Base-by-base conservation (phyloP, 345 rosid genomes). In the Gossypium rotundifolium region DNA sequence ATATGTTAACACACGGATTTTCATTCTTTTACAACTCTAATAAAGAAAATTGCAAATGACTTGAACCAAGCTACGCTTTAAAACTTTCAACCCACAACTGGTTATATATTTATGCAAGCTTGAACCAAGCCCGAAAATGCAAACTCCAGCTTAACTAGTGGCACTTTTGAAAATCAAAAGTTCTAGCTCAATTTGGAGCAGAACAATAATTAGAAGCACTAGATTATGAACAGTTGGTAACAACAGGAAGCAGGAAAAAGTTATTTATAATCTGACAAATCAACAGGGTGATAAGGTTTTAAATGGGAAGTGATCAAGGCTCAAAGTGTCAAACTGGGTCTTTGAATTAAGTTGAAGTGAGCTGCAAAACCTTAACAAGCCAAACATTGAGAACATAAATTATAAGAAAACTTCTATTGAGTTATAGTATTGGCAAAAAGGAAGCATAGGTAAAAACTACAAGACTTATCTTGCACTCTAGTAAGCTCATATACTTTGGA, bases 401-500 rank as follows among this genome's bases (percentile, higher is more conserved):
- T 49, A 12, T 58, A 58, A 58, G 57, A 61, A 76, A 93, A 84
- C 71, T 46, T 57, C 68, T 14, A 57, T 9, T 57, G 61, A 25
- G 62, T 58, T 58, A 13, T 22, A 57, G 61, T 29, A 58, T 10
- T 10, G 62, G 23, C 62, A 58, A 13, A 58, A 25, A 25, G 12
- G 16, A 27, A 14, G 17, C 14, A 14, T 16, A 13, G 40, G n/a
- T 29, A 12, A 27, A 51, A 25, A 60, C 42, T 27, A 25, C 5
- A 60, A 25, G 18, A 13, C n/a, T 25, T 7, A 27, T 23, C 9
- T 58, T 7, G 13, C 38, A 11, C 66, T 66, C 51, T 54, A 44
- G 20, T 61, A 25, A 9, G 25, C 27, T 60, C 9, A 5, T 27
- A 51, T 51, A 51, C 7, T 51, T 13, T 51, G 54, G 33, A 58